Evolutionary conservation across 371 early-diverging fungal genomes (phyloP).

Genomic region (Actinomortierella ambigua): DNA sequence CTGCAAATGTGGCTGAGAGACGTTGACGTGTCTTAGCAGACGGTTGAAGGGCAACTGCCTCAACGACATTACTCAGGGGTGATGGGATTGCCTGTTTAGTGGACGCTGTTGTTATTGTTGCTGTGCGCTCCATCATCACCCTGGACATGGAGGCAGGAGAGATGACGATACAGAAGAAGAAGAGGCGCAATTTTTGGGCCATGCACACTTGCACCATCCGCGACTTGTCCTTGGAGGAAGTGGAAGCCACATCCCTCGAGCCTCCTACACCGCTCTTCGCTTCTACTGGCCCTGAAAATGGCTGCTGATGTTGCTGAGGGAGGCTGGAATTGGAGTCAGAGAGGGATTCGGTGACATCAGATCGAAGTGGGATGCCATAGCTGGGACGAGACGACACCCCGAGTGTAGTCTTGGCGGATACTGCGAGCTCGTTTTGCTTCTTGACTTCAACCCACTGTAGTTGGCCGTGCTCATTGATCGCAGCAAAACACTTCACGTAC

Average conservation of each 20-base stretch:
- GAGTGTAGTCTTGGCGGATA: too few species aligned
- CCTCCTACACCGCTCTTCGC: too few species aligned
- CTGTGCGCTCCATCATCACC: conserved; percentile 11
- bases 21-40: conserved; percentile 36
- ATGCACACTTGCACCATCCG: conserved; percentile 19
- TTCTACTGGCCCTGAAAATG: too few species aligned
- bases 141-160: conserved; percentile 17
- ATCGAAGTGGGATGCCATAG: too few species aligned
- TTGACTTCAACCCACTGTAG: conserved; percentile 39
- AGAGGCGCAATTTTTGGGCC: conserved; percentile 36
- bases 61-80: not conserved
- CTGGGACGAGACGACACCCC: too few species aligned
- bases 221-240: not conserved
- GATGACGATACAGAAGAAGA: conserved; percentile 34
- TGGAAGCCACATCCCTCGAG: too few species aligned
- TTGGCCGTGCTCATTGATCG: conserved; percentile 28
- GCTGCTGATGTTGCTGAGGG: too few species aligned
- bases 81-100: not conserved
- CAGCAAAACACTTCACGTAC: conserved; percentile 35
- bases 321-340: too few species aligned
- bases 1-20: conserved; percentile 15
- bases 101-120: not conserved
- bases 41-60: not conserved
- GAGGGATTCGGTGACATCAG: too few species aligned
- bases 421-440: not conserved